phyloP scores from a whole-genome alignment of 108 stramenopile genomes.

The Cyclotella choctawhatcheeana region DNA sequence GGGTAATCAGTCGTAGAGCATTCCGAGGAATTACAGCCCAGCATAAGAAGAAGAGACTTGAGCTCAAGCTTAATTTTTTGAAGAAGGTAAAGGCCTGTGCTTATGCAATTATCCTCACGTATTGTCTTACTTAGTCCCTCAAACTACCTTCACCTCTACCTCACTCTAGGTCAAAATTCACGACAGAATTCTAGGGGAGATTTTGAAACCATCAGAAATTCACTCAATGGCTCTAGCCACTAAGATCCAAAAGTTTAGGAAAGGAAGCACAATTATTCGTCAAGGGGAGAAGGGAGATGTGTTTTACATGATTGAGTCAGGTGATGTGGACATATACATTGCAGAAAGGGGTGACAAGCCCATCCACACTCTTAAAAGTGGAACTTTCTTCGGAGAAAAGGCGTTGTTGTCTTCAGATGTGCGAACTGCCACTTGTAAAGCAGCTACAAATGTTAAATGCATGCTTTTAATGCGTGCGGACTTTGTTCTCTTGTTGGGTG shows the following conservation, averaged over 20 bases:
- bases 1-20: slow-evolving; percentile 66
- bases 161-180: slow-evolving; percentile 49
- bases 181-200: slow-evolving; percentile 54
- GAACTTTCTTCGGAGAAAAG: slow-evolving; percentile 61
- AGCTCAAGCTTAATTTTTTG: slow-evolving; percentile 59
- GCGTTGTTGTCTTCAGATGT: slow-evolving; percentile 52
- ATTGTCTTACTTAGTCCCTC: not conserved
- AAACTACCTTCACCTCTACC: not conserved
- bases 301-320: slow-evolving; percentile 62
- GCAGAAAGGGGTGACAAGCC: slow-evolving; percentile 44
- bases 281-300: slow-evolving; percentile 57
- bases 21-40: slow-evolving; percentile 60
- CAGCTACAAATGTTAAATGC: slow-evolving; percentile 46
- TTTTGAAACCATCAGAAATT: slow-evolving; percentile 51
- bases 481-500: slow-evolving; percentile 68
- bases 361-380: slow-evolving; percentile 43
- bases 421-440: slow-evolving; percentile 60
- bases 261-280: slow-evolving; percentile 46
- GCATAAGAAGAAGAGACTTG: slow-evolving; percentile 53
- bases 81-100: slow-evolving; percentile 35
- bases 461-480: slow-evolving; percentile 69
- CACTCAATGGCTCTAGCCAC: slow-evolving; percentile 52
- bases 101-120: not conserved
- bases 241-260: slow-evolving; percentile 37
- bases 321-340: slow-evolving; percentile 52